Evolutionary conservation across 192 early-diverging fungal genomes (phyloP), one percentile per base, ranked within the genome.

Genomic region (Coemansia pectinata): DNA sequence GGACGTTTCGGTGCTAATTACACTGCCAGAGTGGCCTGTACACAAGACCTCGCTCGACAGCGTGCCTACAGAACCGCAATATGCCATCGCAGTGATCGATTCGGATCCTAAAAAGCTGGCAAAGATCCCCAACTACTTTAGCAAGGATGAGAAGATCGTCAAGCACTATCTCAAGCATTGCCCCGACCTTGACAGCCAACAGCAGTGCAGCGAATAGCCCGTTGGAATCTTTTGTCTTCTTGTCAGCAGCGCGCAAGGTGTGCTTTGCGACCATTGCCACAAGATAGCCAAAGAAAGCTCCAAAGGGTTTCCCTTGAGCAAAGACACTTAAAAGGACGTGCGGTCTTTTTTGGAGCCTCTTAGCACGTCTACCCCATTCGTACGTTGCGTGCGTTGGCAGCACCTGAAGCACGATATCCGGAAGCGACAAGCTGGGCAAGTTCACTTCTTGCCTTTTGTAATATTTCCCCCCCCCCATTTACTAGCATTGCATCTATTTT

Each of bases 1-100:
- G 70, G 93, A 93, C 72, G 87, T 90, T 29, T 94, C 93, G 15
- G 79, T 91, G 21, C 71, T 94, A 40, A 81, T 93, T 52, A 53
- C 39, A 19, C 14, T 84, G 21, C 33, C 75, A 33, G 33, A 47
- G 9, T 76, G 73, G 50, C 71, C 72, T 21, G 17, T 17, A 34
- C 29, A 29, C 4, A 34, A 19, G 27, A 31, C 29, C 17, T 7
- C 55, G 55, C 17, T 34, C 2, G 55, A 34, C 2, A 29, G 55
- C 17, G 14, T 31, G 31, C 33, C 29, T 29, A 33, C 4, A 8
- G 55, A 33, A 23, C 29, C 52, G 8, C 47, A 39, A 4, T 79
- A 79, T 44, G 59, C 53, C 6, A 69, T 91, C 38, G 83, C 73
- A 4, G 70, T 90, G 27, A 79, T 94, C 8, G 93, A 94, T 72